Evolutionary conservation across 768 basidiomycete genomes (phyloP).

Genomic region (Hericium coralloides): DNA sequence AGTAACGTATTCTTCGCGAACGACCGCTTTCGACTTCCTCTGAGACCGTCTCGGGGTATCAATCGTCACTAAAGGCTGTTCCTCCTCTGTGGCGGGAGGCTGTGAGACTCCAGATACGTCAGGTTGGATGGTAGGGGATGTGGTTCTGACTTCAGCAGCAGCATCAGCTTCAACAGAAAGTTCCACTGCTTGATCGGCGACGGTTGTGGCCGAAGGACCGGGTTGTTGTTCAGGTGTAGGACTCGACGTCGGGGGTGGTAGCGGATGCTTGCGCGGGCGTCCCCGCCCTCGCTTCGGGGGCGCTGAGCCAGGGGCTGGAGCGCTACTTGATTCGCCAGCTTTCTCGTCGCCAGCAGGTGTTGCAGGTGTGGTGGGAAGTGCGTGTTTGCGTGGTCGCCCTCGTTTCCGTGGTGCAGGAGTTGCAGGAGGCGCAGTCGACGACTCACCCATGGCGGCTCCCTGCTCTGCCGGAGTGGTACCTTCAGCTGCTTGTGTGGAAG

Average conservation of each 20-base stretch:
- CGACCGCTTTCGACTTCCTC: background rate
- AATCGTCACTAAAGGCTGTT: background rate
- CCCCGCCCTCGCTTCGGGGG: constrained; percentile 8
- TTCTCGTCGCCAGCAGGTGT: background rate
- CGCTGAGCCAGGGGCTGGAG: background rate
- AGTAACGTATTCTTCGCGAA: background rate
- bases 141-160: background rate
- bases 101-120: too few species aligned
- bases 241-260: too few species aligned
- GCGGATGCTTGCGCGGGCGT: constrained; percentile 8
- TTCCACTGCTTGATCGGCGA: background rate
- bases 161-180: background rate
- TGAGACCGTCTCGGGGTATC: background rate
- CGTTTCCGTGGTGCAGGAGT: constrained; percentile 24
- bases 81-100: too few species aligned
- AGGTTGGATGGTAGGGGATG: too few species aligned
- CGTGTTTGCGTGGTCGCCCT: constrained; percentile 24
- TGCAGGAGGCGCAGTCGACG: background rate
- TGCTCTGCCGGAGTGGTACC: background rate
- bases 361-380: background rate
- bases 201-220: background rate
- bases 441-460: too few species aligned
- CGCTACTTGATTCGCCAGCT: background rate
- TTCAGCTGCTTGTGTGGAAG: background rate
- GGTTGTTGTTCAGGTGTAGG: too few species aligned